Evolutionary conservation across 495 filamentous ascomycete species (phyloP).

Genomic region (Penicillium atrosanguineum): DNA sequence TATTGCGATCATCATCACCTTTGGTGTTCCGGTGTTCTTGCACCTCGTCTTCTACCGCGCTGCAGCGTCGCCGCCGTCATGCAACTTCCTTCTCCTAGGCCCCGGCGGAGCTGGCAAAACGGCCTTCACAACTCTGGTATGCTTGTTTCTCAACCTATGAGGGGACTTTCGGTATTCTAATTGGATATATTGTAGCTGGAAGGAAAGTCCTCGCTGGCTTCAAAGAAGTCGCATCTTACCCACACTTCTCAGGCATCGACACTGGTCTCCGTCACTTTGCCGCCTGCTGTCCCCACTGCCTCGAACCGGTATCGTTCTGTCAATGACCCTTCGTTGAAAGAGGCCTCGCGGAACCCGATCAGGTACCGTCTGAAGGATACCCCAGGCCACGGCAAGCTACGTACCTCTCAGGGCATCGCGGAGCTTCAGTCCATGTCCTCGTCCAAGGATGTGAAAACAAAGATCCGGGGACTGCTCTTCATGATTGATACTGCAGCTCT

Average conservation of each 20-base stretch:
- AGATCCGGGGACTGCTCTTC: conserved; percentile 77
- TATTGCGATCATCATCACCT: conserved; percentile 64
- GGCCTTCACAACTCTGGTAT: conserved; percentile 72
- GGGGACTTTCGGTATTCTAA: not conserved
- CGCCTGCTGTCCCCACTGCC: conserved; percentile 56
- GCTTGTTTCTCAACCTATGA: not conserved
- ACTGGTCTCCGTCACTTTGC: conserved; percentile 68
- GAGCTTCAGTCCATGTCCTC: conserved; percentile 40
- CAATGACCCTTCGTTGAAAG: conserved; percentile 63
- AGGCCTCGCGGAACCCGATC: conserved; percentile 68
- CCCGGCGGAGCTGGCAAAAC: conserved; percentile 89
- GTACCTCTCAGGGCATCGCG: conserved; percentile 49
- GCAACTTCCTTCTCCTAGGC: conserved; percentile 81
- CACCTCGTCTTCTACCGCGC: conserved; percentile 71
- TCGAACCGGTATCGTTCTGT: conserved; percentile 68
- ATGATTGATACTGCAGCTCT: conserved; percentile 81
- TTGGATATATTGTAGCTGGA: conserved; percentile 42
- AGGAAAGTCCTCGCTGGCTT: conserved; percentile 30
- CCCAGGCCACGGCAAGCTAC: conserved; percentile 92
- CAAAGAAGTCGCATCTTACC: conserved; percentile 49
- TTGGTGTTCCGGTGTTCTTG: conserved; percentile 72
- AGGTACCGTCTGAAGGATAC: conserved; percentile 83
- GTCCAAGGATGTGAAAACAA: conserved; percentile 48
- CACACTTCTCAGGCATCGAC: conserved; percentile 80
- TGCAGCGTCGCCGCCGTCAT: conserved; percentile 62